Evolutionary conservation across 371 early-diverging fungal genomes (phyloP), one percentile per base, ranked within the genome.

Genomic region (Mucor velutinosus): DNA sequence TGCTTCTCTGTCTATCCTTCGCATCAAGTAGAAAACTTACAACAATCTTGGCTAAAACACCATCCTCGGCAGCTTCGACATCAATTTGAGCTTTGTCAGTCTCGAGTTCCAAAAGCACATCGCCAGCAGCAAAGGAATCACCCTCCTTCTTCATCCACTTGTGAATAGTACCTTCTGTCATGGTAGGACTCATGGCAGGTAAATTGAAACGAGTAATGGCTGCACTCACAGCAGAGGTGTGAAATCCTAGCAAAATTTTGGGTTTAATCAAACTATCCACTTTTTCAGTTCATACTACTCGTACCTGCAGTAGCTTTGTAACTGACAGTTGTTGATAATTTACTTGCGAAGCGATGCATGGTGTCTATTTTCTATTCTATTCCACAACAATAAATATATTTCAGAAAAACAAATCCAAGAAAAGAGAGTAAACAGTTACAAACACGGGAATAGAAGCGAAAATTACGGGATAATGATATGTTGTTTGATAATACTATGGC

Each of bases 61-160:
- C 98, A 73, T 98, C 97, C 41, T 98, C 98, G 70, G 91, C 89
- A 62, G 94, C 95, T 76, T 98, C 98, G 23, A 97, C 95, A 74
- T 97, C 97, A 90, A 98, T 98, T 82, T 95, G 94, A 10, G 98
- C 98, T 85, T 98, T 98, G 76, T 98, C 98, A 4, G 98, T 97
- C 77, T 97, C 97, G 60, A 98, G 91, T 82, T 96, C 96, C 32
- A 93, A 85, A 19, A 97, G 76, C 37, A 95, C 88, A 69, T 97
- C 97, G 35, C 98, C 98, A 45, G 95, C 92, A 58, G 79, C 51
- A 72, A 96, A 90, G 60, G 84, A 73, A 63, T 97, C 96, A 32
- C 98, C 92, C 82, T 92, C 90, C 72, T 93, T 88, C 76, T 94
- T 94, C 74, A 88, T 88, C 98, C 98, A 97, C 66, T 83, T 72